Evolutionary conservation across 176 grass and related monocot genomes (phyloP).

Genomic region (Aegilops longissima): DNA sequence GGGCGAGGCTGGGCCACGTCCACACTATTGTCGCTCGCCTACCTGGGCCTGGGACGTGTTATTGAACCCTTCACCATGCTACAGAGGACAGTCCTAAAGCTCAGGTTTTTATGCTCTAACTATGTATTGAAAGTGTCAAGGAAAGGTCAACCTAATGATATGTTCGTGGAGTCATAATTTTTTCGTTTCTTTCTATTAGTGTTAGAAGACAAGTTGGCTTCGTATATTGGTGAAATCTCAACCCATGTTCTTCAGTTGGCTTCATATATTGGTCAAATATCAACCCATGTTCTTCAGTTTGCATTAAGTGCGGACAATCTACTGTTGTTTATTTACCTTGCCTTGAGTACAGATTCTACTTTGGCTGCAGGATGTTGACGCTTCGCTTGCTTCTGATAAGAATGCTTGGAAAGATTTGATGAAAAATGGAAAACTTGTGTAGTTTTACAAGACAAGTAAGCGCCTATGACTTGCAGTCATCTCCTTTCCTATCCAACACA

Average conservation of each 20-base stretch:
- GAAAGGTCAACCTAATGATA: background rate
- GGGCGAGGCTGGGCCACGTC: too few species aligned
- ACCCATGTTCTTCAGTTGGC: background rate
- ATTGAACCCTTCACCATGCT: constrained; percentile 52
- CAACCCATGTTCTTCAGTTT: too few species aligned
- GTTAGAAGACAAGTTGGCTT: background rate
- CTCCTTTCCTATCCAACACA: too few species aligned
- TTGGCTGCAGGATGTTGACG: constrained; percentile 45
- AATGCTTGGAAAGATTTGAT: constrained; percentile 62
- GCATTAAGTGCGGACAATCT: background rate
- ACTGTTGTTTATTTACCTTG: background rate
- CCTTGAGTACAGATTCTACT: background rate
- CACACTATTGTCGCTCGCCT: too few species aligned
- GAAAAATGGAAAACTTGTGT: constrained; percentile 46
- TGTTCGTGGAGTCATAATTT: background rate
- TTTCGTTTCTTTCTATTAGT: background rate
- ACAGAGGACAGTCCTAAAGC: constrained; percentile 35
- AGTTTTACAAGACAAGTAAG: constrained; percentile 64
- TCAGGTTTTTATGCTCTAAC: constrained; percentile 34
- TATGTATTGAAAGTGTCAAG: constrained; percentile 12
- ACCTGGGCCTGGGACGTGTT: constrained; percentile 4
- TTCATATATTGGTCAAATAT: too few species aligned
- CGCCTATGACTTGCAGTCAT: background rate
- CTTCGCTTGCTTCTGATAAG: constrained; percentile 50
- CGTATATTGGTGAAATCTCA: background rate